These are phyloP conservation scores for Argentina anserina DNA, from an alignment of 306 rosid genomes.

Conservation along the genomic window DNA sequence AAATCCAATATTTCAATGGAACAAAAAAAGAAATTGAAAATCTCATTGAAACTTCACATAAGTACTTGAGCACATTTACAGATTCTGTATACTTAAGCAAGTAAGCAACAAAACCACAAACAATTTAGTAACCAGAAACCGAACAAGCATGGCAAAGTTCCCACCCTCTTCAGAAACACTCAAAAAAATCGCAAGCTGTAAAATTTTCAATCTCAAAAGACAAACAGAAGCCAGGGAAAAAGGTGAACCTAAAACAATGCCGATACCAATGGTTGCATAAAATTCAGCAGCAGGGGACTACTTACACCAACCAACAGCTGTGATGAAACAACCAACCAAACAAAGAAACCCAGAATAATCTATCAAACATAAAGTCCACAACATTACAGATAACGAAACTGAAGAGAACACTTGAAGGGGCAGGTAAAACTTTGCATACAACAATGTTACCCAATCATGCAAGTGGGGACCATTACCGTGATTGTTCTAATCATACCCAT, in stretches of 20 bases:
- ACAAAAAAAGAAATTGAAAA: background rate
- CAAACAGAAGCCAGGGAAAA: background rate
- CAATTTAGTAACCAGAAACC: background rate
- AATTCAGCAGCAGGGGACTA: background rate
- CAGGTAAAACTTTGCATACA: background rate
- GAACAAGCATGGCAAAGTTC: background rate
- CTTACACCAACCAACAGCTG: background rate
- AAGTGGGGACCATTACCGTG: background rate
- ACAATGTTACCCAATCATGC: background rate
- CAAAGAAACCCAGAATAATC: background rate
- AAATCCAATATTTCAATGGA: background rate
- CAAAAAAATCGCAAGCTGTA: background rate
- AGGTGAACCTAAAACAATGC: background rate
- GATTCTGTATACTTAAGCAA: background rate
- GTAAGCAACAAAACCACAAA: background rate
- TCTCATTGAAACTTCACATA: background rate
- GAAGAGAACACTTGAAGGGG: background rate
- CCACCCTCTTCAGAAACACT: background rate
- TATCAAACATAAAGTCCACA: background rate
- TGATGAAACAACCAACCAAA: background rate
- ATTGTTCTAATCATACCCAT: background rate
- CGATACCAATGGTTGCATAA: background rate
- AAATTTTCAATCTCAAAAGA: background rate
- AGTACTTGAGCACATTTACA: background rate
- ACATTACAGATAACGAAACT: background rate